Evolutionary conservation across 306 rosid species (phyloP).

Genomic region (Cucumis cinereus): DNA sequence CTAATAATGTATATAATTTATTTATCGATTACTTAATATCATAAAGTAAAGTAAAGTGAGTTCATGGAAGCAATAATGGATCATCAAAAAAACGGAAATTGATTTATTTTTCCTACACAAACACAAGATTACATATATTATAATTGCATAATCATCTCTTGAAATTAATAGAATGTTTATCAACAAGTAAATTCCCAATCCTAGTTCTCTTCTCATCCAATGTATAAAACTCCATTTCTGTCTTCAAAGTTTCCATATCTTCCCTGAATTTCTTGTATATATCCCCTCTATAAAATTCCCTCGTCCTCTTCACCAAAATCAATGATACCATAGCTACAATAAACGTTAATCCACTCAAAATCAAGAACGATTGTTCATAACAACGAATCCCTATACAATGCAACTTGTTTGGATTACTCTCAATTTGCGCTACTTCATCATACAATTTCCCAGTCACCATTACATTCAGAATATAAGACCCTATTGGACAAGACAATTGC

Average conservation of each 20-base stretch:
- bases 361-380: not conserved
- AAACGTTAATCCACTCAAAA: slow-evolving; percentile 5
- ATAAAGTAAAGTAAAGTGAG: too few relatives aligned
- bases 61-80: too few relatives aligned
- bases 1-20: too few relatives aligned
- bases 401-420: rapidly evolving
- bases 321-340: not conserved
- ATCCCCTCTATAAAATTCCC: slow-evolving; percentile 9
- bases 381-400: not conserved
- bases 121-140: too few relatives aligned
- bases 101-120: too few relatives aligned
- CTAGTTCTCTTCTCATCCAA: not conserved
- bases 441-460: slow-evolving; percentile 8
- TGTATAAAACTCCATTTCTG: not conserved
- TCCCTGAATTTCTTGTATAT: slow-evolving; percentile 19
- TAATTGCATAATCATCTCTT: too few relatives aligned
- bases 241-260: not conserved
- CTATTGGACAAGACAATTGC: slow-evolving; percentile 5
- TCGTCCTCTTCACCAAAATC: slow-evolving; percentile 3
- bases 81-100: too few relatives aligned
- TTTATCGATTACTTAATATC: too few relatives aligned
- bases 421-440: not conserved
- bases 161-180: not conserved
- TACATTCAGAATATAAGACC: slow-evolving; percentile 11
- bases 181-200: not conserved